phyloP scores from a whole-genome alignment of 345 rosid species.

The Clarkia xantiana region DNA sequence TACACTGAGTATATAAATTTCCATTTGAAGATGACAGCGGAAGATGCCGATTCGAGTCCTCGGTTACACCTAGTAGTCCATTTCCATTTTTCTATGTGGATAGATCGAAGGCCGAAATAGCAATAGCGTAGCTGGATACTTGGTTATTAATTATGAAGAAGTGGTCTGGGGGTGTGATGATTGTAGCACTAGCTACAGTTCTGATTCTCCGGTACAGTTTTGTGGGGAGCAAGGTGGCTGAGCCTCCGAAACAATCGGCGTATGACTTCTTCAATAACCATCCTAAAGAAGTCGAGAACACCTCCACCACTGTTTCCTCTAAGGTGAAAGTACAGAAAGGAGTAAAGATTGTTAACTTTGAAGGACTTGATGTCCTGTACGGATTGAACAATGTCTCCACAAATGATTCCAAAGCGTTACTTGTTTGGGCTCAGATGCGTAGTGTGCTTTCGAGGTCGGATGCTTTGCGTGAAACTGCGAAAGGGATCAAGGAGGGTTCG shows the following conservation, averaged over 20 bases:
- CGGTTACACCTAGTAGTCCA: neutral
- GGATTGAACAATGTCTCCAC: constrained; percentile 26
- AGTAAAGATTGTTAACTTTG: constrained; percentile 19
- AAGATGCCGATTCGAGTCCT: neutral
- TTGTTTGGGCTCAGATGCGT: constrained; percentile 58
- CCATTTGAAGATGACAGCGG: no score
- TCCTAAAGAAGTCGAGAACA: constrained; percentile 10
- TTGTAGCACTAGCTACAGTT: constrained; percentile 39
- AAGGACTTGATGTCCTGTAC: constrained; percentile 50
- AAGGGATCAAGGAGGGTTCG: constrained; percentile 69
- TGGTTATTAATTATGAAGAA: constrained; percentile 29
- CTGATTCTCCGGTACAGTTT: constrained; percentile 39
- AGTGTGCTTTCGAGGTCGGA: constrained; percentile 50
- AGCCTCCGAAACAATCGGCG: constrained; percentile 22
- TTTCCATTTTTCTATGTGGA: neutral
- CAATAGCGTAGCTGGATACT: neutral
- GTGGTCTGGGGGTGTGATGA: constrained; percentile 64
- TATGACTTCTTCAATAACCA: constrained; percentile 31
- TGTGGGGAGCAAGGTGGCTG: constrained; percentile 20
- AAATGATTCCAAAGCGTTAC: constrained; percentile 30
- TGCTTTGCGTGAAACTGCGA: constrained; percentile 62
- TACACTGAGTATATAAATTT: no score
- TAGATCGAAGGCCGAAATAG: constrained; percentile 1
- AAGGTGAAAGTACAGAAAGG: constrained; percentile 9
- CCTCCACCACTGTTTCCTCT: constrained; percentile 11